These are phyloP conservation scores for Funneliformis geosporum DNA, from an alignment of 192 early-diverging fungal species.

Conservation along the genomic window DNA sequence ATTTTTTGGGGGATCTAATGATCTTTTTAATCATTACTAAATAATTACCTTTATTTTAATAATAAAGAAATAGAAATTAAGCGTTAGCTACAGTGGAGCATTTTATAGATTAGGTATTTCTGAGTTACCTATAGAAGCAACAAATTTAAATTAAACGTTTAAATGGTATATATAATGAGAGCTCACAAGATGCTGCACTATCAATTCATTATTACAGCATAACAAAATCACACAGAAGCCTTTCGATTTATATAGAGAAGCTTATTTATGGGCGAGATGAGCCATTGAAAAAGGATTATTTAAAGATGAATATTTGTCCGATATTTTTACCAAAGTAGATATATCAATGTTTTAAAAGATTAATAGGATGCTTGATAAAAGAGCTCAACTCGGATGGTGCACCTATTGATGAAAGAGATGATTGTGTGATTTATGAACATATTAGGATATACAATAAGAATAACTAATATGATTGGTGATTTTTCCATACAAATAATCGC, in stretches of 20 bases:
- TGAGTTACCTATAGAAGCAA: slow-evolving; percentile 62
- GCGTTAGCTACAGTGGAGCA: slow-evolving; percentile 62
- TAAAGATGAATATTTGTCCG: slow-evolving; percentile 65
- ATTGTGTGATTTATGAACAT: slow-evolving; percentile 42
- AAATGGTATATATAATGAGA: too few species aligned
- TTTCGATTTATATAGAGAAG: slow-evolving; percentile 65
- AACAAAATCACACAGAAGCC: slow-evolving; percentile 63
- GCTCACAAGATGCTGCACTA: slow-evolving; percentile 54
- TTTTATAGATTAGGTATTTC: slow-evolving; percentile 68
- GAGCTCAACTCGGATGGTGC: slow-evolving; percentile 54
- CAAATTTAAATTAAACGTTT: slow-evolving; percentile 67
- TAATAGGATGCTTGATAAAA: slow-evolving; percentile 57
- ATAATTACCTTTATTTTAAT: too few species aligned
- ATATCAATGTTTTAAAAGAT: slow-evolving; percentile 60
- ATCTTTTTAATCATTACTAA: too few species aligned
- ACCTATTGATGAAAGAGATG: slow-evolving; percentile 47
- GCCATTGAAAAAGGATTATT: slow-evolving; percentile 60
- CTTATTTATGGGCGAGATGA: slow-evolving; percentile 61
- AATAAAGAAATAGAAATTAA: too few species aligned
- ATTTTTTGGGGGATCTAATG: slow-evolving; percentile 60
- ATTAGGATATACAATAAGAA: too few species aligned
- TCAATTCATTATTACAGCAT: slow-evolving; percentile 63
- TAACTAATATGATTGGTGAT: too few species aligned
- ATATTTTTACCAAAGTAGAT: slow-evolving; percentile 65
- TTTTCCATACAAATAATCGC: too few species aligned